Evolutionary conservation across 805 yeast species (phyloP), one percentile per base, ranked within the genome.

Genomic region (Sugiyamaella qingdaonensis): DNA sequence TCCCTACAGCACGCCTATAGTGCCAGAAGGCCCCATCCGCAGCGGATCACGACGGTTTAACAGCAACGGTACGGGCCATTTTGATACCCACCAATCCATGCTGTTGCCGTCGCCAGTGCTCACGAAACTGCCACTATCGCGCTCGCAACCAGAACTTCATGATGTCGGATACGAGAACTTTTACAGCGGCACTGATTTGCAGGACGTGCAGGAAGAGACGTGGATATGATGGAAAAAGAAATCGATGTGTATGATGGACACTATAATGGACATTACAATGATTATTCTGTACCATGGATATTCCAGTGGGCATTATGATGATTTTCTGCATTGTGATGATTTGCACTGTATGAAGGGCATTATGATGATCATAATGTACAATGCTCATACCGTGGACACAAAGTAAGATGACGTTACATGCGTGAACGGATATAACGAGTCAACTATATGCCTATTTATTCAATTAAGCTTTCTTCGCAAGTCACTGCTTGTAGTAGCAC

Each of bases 91-190:
- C 24, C 46, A 48, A 19, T 58, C 60, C 7, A 50, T 55, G 16
- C 44, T 57, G 50, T 39, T 57, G 16, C 60, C 60, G 2, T 57
- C 60, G 13, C 59, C 60, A 31, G 29, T 42, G 19, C 21, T 42
- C 9, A 4, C 37, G 3, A 34, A 34, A 5, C 14, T 39, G 24
- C 43, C 43, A 4, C 43, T 5, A 5, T 16, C 43, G 19, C 16
- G 43, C 4, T 16, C 24, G 7, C 41, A n/a, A 27, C 34, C 11
- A 45, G 42, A 33, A 45, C 54, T 3, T 35, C 56, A 5, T 29
- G 54, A 43, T 19, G 16, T n/a, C 24, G 49, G 19, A 8, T 33
- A 32, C n/a, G 27, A 31, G 21, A 14, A 13, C 27, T 13, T 13
- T 2, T 9, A 41, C 51, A 11, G 44, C 49, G 7, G 49, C 51